Evolutionary conservation across 2,329 filamentous ascomycete species (phyloP), one percentile per base, ranked within the genome.

Genomic region (Microsporum canis): DNA sequence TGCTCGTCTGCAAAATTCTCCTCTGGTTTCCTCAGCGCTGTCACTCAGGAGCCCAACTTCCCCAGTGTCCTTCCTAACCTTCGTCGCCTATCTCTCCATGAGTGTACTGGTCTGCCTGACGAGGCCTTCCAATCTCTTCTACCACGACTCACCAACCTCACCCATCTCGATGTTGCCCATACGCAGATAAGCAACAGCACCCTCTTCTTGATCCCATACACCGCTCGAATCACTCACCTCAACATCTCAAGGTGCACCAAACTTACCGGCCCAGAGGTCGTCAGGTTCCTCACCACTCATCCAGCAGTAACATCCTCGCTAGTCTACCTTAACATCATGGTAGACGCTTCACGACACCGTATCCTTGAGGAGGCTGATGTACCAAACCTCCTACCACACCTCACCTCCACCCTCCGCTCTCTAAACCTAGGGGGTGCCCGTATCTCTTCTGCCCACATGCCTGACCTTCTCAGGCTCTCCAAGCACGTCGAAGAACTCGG

Each of bases 121-220:
- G 74, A 79, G 0, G 81, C 87, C 51, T 90, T 89, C 68, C 85
- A 88, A 68, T 79, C 77, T 1, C 76, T 92, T 14, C 77, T 94
- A 8, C 87, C 88, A n/a, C 83, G 84, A n/a, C 77, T 92, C 56
- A 72, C 78, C 31, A 79, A 81, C 60, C 76, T 91, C 60, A 92
- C 88, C 0, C 88, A 91, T 70, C 81, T 94, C 41, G 89, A 94
- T 69, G 79, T 91, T n/a, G 84, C 87, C 7, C 87, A 88, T 66
- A 91, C 88, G 1, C 83, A 86, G 66, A 84, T 94, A 67, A 91
- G 85, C 38, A 83, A 90, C 71, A 76, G 79, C 29, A 88, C 88
- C 3, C 78, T 94, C 14, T 77, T 82, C 66, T 84, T 83, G 23
- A 88, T 92, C 64, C 88, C 88, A 0, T 70, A 78, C n/a, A 85